Evolutionary conservation across 2,329 filamentous ascomycete genomes (phyloP), one percentile per base, ranked within the genome.

Genomic region (Arthrobotrys pseudoclavata): DNA sequence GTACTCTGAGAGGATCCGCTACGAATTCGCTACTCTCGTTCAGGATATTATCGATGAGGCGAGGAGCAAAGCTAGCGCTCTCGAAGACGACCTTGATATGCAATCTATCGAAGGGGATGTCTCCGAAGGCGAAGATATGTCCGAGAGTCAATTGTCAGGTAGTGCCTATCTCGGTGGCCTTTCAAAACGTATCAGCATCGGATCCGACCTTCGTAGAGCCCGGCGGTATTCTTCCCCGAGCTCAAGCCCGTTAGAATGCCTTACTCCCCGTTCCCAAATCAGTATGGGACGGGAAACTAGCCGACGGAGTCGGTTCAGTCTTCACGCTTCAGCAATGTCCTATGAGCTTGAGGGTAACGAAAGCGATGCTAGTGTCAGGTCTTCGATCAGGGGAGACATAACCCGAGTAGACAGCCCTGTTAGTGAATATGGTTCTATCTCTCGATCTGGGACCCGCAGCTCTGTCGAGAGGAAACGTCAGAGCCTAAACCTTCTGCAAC

Each of bases 31-130:
- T 29, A 89, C 96, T 26, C 87, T 97, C 72, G 95, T 99, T 1
- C 93, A 98, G 82, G 93, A 97, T 81, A 99, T 96, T 83, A 97
- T 99, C 64, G 91, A 96, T 76, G 94, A 93, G 79, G 96, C 96
- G 7, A 88, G 98, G 84, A 89, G 89, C 80, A 97, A 98, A 84
- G 92, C 92, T 69, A 91, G 87, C 15, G 85, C 84, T 61, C 79
- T 72, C 24, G 80, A 81, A 34, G 80, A 80, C 62, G 81, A 77
- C 29, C 79, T 79, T 15, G 85, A 85, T 55, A 80, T 79, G 61
- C 72, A 79, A n/a, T 68, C 74, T 40, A 79, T 78, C 29, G 83
- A 82, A 20, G 79, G 80, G 3, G 81, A 82, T 40, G 61, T 76
- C 15, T 76, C 77, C 2, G 68, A 76, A 53, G 71, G 71, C 20